A percentile compares a stretch with the other conserved stretches of the same genome.
phyloP scores from a whole-genome alignment of 805 yeast species.

The Diddensiella santjacobensis region DNA sequence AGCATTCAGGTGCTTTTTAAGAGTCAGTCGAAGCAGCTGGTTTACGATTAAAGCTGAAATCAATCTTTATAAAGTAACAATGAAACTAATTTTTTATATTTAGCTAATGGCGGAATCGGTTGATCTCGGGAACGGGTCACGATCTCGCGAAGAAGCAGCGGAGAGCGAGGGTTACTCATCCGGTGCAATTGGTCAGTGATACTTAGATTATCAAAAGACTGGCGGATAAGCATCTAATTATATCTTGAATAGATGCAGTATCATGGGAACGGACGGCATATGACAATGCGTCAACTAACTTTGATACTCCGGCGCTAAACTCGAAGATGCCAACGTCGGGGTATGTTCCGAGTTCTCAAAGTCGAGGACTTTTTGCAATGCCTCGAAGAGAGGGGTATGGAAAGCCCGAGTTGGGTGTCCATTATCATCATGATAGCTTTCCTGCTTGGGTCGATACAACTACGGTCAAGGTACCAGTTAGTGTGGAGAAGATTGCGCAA shows the following conservation, averaged over 20 bases:
- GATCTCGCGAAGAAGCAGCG: background rate
- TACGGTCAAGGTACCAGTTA: slow-evolving; percentile 50
- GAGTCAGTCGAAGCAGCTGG: too few relatives aligned
- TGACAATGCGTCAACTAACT: too few relatives aligned
- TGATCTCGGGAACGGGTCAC: background rate
- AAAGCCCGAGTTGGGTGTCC: slow-evolving; percentile 21
- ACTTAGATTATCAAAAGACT: too few relatives aligned
- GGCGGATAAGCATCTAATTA: too few relatives aligned
- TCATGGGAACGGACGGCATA: too few relatives aligned
- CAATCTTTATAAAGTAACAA: slow-evolving; percentile 29
- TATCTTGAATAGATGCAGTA: too few relatives aligned
- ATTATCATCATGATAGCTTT: slow-evolving; percentile 53
- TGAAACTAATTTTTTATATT: slow-evolving; percentile 47
- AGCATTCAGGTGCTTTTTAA: too few relatives aligned
- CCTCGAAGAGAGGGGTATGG: background rate
- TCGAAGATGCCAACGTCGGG: background rate
- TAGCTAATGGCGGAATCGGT: background rate
- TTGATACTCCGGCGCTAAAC: background rate
- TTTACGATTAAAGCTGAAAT: slow-evolving; percentile 30
- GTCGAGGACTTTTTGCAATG: background rate
- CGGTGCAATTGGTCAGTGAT: background rate
- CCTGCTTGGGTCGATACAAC: slow-evolving; percentile 84
- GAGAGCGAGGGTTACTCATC: background rate
- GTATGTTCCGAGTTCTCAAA: background rate
- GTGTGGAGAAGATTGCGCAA: slow-evolving; percentile 47